Percentiles rank a stretch among this genome's conserved stretches.
phyloP scores from a whole-genome alignment of 768 basidiomycete genomes.

The Rhodotorula sphaerocarpa region DNA sequence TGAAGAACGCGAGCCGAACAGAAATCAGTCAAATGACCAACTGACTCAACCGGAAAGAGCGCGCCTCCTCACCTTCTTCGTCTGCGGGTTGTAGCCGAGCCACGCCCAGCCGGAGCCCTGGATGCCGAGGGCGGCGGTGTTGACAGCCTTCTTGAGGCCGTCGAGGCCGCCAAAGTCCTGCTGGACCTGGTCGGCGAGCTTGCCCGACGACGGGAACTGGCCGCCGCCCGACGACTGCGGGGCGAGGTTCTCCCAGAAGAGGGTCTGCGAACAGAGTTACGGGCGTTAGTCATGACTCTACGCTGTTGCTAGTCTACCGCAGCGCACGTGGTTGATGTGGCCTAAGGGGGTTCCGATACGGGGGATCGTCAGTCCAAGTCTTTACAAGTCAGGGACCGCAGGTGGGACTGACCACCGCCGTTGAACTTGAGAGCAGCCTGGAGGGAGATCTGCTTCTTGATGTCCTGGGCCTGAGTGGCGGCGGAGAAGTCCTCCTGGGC shows the following conservation, averaged over 20 bases:
- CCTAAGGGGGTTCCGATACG: slow-evolving; percentile 44
- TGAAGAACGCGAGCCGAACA: slow-evolving; percentile 54
- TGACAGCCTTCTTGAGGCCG: slow-evolving; percentile 74
- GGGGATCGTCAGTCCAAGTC: background rate
- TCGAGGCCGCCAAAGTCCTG: slow-evolving; percentile 81
- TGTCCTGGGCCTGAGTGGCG: slow-evolving; percentile 48
- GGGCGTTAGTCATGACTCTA: background rate
- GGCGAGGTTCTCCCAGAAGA: slow-evolving; percentile 97
- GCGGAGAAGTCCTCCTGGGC: slow-evolving; percentile 76
- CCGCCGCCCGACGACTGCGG: slow-evolving; percentile 57
- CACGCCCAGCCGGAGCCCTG: slow-evolving; percentile 99
- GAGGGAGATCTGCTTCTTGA: slow-evolving; percentile 68
- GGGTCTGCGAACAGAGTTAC: slow-evolving; percentile 42
- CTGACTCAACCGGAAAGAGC: too few relatives aligned
- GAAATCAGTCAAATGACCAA: too few relatives aligned
- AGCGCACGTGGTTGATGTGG: slow-evolving; percentile 73
- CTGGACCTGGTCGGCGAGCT: slow-evolving; percentile 66
- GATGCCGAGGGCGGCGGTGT: slow-evolving; percentile 76
- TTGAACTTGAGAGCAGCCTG: slow-evolving; percentile 94
- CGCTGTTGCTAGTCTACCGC: too few relatives aligned
- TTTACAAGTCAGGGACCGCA: too few relatives aligned
- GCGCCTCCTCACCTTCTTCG: slow-evolving; percentile 22
- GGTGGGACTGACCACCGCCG: slow-evolving; percentile 60
- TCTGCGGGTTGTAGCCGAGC: slow-evolving; percentile 55
- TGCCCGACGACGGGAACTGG: slow-evolving; percentile 43